Evolutionary conservation across 176 grass and related monocot species (phyloP), one percentile per base, ranked within the genome.

Genomic region (Elymus sibiricus): DNA sequence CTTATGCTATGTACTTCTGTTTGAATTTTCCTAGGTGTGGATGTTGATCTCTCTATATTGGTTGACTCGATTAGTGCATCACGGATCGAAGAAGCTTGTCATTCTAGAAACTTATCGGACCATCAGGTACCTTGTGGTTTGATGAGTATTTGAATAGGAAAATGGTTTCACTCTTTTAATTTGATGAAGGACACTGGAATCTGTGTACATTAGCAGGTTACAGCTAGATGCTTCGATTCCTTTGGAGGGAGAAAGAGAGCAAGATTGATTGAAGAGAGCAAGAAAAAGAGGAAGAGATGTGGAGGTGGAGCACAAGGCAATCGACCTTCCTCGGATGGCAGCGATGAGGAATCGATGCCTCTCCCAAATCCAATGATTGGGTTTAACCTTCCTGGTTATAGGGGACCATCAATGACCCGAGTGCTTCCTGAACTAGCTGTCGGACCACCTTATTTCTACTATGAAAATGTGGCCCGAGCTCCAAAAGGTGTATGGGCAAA

Each of bases 401-500:
- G 84, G n/a, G 5, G 27, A 24, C 37, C 32, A 17, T 34, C 68
- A 13, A 10, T 58, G 6, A 29, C 43, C 2, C 91, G 96, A 77
- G 64, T 22, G 1, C 51, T 95, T 15, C 86, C 86, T 11, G 60
- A 84, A 16, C 29, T 70, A 17, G 94, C 90, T 53, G 42, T 49
- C 8, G 97, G 97, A 1, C 90, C 90, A 17, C 97, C 97, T 0
- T 98, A 78, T 31, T 98, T 98, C 72, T 98, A 91, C 14, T 96
- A 90, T 42, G 94, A 95, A 70, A 98, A 95, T 63, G 94, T 95
- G 14, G 90, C 95, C 9, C 76, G 90, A 26, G 84, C 97, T 55
- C 97, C 94, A 68, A 95, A 92, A 74, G 91, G 91, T 10, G 63
- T 87, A 7, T 98, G 95, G 95, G 12, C 77, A 6, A 90, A 37